Conservation (phyloP, 164 flowering plant species). For the Santalum album region DNA sequence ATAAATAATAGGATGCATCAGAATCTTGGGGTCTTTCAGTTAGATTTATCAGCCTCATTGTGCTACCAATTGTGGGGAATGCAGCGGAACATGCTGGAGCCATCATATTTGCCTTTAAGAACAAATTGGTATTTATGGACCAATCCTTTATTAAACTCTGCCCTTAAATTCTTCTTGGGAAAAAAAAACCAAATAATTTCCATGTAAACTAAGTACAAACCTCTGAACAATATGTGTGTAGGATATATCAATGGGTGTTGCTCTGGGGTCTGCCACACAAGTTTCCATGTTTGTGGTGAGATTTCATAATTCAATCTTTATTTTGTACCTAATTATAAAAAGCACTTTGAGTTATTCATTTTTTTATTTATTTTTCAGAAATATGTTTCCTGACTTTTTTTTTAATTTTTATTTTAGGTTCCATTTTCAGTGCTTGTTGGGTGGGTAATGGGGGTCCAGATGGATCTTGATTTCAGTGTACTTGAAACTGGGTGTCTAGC, state of each 20-base stretch:
- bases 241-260: too few species aligned
- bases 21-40: constrained; percentile 37
- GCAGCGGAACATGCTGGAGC: constrained; percentile 42
- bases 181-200: too few species aligned
- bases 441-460: constrained; percentile 36
- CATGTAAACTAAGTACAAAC: too few species aligned
- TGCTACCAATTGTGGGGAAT: constrained; percentile 36
- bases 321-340: too few species aligned
- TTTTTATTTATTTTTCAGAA: too few species aligned
- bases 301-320: neutral
- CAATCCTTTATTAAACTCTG: neutral
- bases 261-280: constrained; percentile 42
- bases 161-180: too few species aligned
- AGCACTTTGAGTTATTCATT: too few species aligned
- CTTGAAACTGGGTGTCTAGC: constrained; percentile 50
- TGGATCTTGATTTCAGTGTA: constrained; percentile 45
- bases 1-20: constrained; percentile 42
- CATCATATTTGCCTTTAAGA: constrained; percentile 34
- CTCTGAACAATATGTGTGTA: too few species aligned
- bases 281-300: constrained; percentile 42
- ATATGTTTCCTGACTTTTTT: too few species aligned
- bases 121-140: constrained; percentile 30
- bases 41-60: constrained; percentile 33
- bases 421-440: constrained; percentile 38
- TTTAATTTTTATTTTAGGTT: constrained; percentile 17